Evolutionary conservation across 1,284 basidiomycete species (phyloP), one percentile per base, ranked within the genome.

Genomic region (Pyrrhoderma noxium): DNA sequence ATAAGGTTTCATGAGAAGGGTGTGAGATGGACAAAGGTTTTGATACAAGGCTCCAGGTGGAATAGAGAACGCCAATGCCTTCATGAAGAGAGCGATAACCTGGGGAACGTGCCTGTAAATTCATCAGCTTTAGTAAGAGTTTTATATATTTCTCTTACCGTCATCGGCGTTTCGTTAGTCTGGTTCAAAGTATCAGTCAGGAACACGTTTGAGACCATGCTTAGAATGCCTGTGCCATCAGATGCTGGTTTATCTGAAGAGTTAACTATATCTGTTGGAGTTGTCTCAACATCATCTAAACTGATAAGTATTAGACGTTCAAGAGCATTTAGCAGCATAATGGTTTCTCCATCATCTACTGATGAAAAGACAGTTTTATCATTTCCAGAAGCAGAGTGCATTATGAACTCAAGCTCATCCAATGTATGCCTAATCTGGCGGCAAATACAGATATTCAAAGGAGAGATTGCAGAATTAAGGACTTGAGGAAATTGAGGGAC

Each of bases 361-460:
- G 68, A 69, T 3, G 72, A 71, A 1, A 63, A 59, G 9, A 73
- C 61, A 58, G 78, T 78, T 19, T 66, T 64, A 4, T 61, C 60
- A 45, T 64, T 69, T 49, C 70, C 61, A 27, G 60, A 43, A 27
- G 59, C 51, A 42, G 65, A 62, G 48, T 69, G 67, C 23, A 49
- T 22, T 25, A 75, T 72, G 49, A 65, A 67, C 56, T 74, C 60
- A 22, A 89, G 66, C 50, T 89, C 82, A 9, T 66, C 65, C 16
- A 93, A 64, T 8, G 78, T 73, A 8, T 66, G 62, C 13, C 75
- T 74, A n/a, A 95, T 66, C 56, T 93, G 88, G 35, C 77, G 72
- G 62, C 89, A 89, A 46, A 96, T 65, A 58, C 86, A 86, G 56
- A 93, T 90, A 56, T 80, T 85, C 19, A 99, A 70, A 1, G 91